These are phyloP conservation scores for Lolium rigidum DNA, from an alignment of 176 grass and related monocot genomes.

Conservation along the genomic window DNA sequence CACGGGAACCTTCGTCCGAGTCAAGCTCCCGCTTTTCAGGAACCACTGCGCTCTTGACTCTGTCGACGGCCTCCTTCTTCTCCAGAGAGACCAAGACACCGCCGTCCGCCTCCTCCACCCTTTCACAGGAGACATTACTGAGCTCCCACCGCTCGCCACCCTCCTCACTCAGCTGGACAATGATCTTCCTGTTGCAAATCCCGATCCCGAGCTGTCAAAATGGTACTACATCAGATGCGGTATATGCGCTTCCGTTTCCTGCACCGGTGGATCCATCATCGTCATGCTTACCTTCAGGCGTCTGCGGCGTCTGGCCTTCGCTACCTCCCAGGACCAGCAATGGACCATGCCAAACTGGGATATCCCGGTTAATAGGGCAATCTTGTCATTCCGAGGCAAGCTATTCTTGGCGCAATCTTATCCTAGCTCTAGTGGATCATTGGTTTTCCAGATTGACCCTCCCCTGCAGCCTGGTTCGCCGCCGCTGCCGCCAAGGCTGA, in stretches of 20 bases:
- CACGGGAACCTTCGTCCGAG: constrained; percentile 24
- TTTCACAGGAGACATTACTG: background rate
- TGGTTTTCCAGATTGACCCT: background rate
- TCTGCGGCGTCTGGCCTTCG: background rate
- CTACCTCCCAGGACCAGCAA: background rate
- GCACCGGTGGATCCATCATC: background rate
- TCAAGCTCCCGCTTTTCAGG: background rate
- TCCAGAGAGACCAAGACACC: constrained; percentile 15
- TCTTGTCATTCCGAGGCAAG: background rate
- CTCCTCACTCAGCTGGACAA: background rate
- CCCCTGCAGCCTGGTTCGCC: background rate
- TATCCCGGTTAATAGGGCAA: background rate
- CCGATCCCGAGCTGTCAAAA: too few relatives aligned
- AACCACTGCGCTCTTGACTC: background rate
- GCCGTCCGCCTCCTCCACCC: constrained; percentile 1
- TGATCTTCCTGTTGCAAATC: background rate
- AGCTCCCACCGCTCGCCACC: background rate
- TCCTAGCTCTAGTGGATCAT: background rate
- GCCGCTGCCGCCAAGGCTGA: background rate
- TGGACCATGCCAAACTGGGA: constrained; percentile 5
- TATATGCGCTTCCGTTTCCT: background rate
- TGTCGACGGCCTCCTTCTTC: constrained; percentile 4
- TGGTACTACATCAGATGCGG: background rate
- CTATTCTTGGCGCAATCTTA: background rate
- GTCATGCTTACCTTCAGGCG: background rate